phyloP scores from a whole-genome alignment of 768 basidiomycete species.

The Suillus spraguei region DNA sequence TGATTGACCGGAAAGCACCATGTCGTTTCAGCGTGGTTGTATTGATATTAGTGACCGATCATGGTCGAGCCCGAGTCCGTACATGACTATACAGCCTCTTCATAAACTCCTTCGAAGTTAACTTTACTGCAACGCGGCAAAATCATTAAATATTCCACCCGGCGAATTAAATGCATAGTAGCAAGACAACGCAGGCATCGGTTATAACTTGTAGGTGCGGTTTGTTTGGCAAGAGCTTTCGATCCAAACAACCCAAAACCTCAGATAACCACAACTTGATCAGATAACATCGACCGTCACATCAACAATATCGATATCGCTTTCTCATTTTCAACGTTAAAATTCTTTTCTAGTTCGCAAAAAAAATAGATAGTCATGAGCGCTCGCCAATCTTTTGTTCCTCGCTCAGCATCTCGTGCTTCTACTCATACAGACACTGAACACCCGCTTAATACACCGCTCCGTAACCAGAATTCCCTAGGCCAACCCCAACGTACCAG shows the following conservation, averaged over 20 bases:
- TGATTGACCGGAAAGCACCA: neutral
- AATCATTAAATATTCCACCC: slow-evolving; percentile 6
- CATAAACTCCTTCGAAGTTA: slow-evolving; percentile 2
- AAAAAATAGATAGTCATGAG: neutral
- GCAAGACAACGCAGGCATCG: neutral
- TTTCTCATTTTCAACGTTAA: neutral
- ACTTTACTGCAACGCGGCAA: neutral
- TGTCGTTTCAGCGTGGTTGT: slow-evolving; percentile 6
- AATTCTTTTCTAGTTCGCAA: neutral
- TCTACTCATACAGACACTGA: slow-evolving; percentile 1
- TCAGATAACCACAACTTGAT: neutral
- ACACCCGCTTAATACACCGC: slow-evolving; percentile 4
- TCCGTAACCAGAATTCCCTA: slow-evolving; percentile 1
- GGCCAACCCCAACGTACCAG: neutral
- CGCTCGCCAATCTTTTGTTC: slow-evolving; percentile 7
- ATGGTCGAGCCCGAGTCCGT: slow-evolving; percentile 1
- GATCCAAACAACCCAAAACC: slow-evolving; percentile 4
- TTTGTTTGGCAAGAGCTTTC: slow-evolving; percentile 11
- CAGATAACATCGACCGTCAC: neutral
- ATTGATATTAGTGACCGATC: slow-evolving; percentile 6
- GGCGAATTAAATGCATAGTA: neutral
- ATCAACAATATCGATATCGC: neutral
- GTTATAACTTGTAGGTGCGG: neutral
- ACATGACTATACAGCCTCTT: neutral
- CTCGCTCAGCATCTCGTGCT: slow-evolving; percentile 9